Base-by-base conservation (phyloP, 495 filamentous ascomycete genomes). In the Ramalina intermedia region DNA sequence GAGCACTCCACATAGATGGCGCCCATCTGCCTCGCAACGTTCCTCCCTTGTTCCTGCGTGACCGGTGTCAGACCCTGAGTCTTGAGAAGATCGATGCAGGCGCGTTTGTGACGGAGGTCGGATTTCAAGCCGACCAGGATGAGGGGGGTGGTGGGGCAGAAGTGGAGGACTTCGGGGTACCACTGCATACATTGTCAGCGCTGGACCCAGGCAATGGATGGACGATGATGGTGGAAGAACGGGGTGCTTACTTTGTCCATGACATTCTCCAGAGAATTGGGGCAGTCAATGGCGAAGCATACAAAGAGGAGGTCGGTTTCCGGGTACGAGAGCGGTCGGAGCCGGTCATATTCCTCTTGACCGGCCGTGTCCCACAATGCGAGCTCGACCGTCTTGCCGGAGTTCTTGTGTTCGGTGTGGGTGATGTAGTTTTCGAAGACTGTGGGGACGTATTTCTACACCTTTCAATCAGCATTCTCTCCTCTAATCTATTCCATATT, bases 381-480 rank as follows among this genome's bases (percentile, higher is more conserved):
- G 39, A 98, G 75, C 68, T 98, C 91, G 46, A 96, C 85, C 35
- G 79, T 88, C 72, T 96, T 96, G 54, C 91, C 88, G 21, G 82
- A 85, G 9, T 77, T 70, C 56, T 80, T 78, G 62, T 98, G 93
- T 36, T 76, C 78, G 47, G 87, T 91, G 66, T 96, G 87, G 36
- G 91, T 94, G 67, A 96, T 96, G 74, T 98, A 98, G 69, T 98
- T 98, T 61, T 98, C 91, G 62, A 98, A 98, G 51, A 98, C 91
- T 0, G 91, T 98, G 2, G 91, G 91, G 43, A 98, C 90, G 61
- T 98, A 98, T 96, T 96, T 98, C 91, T 98, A 48, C 47, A 24
- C 27, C 38, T 24, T 39, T 35, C 61, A 41, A 58, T 54, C 48
- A 46, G 37, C 39, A 48, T 12, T 17, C 2, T 26, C 17, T 5